Conservation (phyloP, 2,329 filamentous ascomycete species). For the Ascochyta clinopodiicola region DNA sequence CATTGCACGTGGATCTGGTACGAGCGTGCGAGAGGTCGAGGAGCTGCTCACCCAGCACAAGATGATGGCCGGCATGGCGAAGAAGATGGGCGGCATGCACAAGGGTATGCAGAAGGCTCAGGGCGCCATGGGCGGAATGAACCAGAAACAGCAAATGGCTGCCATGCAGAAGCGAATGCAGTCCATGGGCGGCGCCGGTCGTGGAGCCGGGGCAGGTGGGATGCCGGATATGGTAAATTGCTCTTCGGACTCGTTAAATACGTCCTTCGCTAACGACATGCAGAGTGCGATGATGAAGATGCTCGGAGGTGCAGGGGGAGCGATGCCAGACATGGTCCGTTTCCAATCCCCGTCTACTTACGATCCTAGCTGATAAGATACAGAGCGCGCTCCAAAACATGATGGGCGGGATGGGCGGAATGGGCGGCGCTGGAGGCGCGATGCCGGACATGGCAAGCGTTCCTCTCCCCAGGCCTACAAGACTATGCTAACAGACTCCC, state of each 20-base stretch:
- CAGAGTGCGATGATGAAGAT: constrained; percentile 82
- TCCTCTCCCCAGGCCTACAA: background rate
- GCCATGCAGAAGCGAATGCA: constrained; percentile 97
- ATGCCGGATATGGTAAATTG: constrained; percentile 76
- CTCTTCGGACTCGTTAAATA: background rate
- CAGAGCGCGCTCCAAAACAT: constrained; percentile 56
- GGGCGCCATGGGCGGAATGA: constrained; percentile 86
- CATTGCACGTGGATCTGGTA: constrained; percentile 87
- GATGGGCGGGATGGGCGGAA: constrained; percentile 64
- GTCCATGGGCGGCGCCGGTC: constrained; percentile 81
- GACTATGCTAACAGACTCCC: constrained; percentile 26
- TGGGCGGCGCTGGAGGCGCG: constrained; percentile 38
- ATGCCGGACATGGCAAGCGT: constrained; percentile 65
- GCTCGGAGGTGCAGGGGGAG: constrained; percentile 72
- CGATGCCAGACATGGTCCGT: constrained; percentile 66
- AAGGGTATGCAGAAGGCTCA: constrained; percentile 97
- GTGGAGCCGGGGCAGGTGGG: constrained; percentile 53
- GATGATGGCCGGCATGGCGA: constrained; percentile 99
- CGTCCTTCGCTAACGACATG: background rate
- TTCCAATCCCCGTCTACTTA: background rate
- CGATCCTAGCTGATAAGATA: background rate
- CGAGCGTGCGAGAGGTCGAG: constrained; percentile 90
- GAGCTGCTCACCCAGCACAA: constrained; percentile 96
- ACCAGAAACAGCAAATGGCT: constrained; percentile 91
- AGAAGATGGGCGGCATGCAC: constrained; percentile 93